These are phyloP conservation scores for Penicillium sp. DNA, from an alignment of 2,329 filamentous ascomycete species.

Conservation along the genomic window DNA sequence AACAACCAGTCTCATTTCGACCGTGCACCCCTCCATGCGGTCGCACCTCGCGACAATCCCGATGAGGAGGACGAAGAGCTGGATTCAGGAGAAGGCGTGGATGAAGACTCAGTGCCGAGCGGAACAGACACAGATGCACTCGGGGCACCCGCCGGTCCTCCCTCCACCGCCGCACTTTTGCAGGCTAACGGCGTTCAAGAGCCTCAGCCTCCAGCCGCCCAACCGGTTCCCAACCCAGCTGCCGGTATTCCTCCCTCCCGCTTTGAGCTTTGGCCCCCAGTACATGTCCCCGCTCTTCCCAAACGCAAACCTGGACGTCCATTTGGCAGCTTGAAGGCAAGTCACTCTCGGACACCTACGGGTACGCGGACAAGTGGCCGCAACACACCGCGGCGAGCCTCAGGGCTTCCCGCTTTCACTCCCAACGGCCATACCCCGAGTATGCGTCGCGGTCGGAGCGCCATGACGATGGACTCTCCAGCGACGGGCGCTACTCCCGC, in stretches of 20 bases:
- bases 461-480: constrained; percentile 34
- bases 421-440: constrained; percentile 32
- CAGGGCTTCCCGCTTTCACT: constrained; percentile 32
- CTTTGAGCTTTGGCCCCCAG: constrained; percentile 47
- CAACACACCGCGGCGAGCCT: constrained; percentile 39
- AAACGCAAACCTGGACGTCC: constrained; percentile 45
- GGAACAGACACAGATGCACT: constrained; percentile 21
- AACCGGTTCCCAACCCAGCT: constrained; percentile 30
- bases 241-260: constrained; percentile 44
- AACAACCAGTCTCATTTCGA: constrained; percentile 81
- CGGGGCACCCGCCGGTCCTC: constrained; percentile 37
- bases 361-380: constrained; percentile 39
- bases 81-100: constrained; percentile 16
- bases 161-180: constrained; percentile 35
- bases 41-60: constrained; percentile 76
- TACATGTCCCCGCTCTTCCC: constrained; percentile 36
- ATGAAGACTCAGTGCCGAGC: constrained; percentile 16
- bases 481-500: constrained; percentile 26
- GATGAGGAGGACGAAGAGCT: constrained; percentile 38
- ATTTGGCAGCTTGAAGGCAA: constrained; percentile 32
- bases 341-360: constrained; percentile 35
- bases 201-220: constrained; percentile 14
- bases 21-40: constrained; percentile 78
- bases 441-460: constrained; percentile 42
- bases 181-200: constrained; percentile 32